These are phyloP conservation scores for Myriosclerotinia curreyana DNA, from an alignment of 2,329 filamentous ascomycete species.

Conservation along the genomic window DNA sequence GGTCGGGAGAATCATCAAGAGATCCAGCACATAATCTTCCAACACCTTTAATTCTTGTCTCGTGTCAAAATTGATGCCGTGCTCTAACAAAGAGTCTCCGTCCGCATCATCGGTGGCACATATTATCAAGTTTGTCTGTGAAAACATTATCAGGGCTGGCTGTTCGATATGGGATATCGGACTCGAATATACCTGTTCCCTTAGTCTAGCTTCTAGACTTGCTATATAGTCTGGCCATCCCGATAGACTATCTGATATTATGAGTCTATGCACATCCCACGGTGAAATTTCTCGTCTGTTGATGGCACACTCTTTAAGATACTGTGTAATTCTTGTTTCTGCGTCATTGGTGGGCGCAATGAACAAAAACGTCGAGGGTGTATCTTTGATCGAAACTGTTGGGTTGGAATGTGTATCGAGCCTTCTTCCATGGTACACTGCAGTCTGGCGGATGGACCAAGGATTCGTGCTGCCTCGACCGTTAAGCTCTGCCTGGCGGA, in stretches of 20 bases:
- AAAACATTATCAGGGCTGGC: background rate
- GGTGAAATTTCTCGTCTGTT: conserved; percentile 1
- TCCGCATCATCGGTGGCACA: background rate
- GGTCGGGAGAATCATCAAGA: conserved; percentile 27
- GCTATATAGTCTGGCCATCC: conserved; percentile 31
- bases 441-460: conserved; percentile 43
- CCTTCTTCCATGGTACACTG: conserved; percentile 38
- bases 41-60: conserved; percentile 30
- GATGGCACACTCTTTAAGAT: background rate
- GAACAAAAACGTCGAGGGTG: conserved; percentile 23
- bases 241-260: conserved; percentile 27
- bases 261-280: conserved; percentile 27
- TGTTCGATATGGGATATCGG: background rate
- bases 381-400: background rate
- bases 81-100: conserved; percentile 25
- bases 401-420: background rate
- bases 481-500: conserved; percentile 29
- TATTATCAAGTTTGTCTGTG: conserved; percentile 8
- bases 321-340: conserved; percentile 13
- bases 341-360: conserved; percentile 24
- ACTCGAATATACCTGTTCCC: conserved; percentile 18
- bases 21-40: conserved; percentile 30
- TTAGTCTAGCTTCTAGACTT: conserved; percentile 24
- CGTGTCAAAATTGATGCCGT: conserved; percentile 27
- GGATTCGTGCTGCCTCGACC: conserved; percentile 18